Conservation (phyloP, 2,329 filamentous ascomycete species). For the Penicillium sclerotigenum region DNA sequence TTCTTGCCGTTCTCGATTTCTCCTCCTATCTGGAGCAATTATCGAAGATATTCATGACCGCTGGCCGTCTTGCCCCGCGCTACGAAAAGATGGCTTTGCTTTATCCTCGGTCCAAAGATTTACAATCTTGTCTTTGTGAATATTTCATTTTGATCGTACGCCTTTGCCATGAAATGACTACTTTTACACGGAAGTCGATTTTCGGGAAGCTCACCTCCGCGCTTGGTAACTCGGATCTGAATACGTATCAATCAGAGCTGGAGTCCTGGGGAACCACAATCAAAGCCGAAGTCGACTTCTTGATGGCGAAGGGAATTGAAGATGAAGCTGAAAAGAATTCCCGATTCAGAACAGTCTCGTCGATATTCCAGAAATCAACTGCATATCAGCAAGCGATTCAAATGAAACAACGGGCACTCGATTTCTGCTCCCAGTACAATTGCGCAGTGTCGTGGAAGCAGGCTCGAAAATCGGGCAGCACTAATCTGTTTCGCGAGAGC, state of each 20-base stretch:
- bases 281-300: neutral
- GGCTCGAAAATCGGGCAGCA: neutral
- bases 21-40: neutral
- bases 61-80: neutral
- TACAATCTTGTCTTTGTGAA: neutral
- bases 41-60: neutral
- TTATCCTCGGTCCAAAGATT: neutral
- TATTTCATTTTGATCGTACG: neutral
- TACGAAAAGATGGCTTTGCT: neutral
- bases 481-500: neutral
- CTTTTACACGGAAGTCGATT: neutral
- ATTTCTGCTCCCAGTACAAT: neutral
- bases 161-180: neutral
- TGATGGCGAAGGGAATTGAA: neutral
- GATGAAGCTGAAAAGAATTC: neutral
- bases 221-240: neutral
- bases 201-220: neutral
- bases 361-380: neutral
- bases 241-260: neutral
- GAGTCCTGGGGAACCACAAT: neutral
- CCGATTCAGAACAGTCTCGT: neutral
- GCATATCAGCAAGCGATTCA: neutral
- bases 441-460: neutral
- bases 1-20: neutral
- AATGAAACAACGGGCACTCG: neutral